Evolutionary conservation across 2,329 filamentous ascomycete species (phyloP).

Genomic region (Pleomassaria siparia): DNA sequence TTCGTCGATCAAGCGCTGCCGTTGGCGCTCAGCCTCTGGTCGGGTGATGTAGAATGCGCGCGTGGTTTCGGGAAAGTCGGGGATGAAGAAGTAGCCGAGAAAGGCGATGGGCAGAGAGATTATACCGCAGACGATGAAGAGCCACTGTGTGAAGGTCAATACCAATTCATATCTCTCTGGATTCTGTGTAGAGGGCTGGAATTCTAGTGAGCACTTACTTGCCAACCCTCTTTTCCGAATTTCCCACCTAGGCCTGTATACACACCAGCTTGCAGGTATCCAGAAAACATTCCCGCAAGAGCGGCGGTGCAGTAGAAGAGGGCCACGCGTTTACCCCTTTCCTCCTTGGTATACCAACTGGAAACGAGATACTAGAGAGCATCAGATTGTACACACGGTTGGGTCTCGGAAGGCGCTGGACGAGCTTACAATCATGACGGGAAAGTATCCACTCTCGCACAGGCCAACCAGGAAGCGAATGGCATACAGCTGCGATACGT

Average conservation of each 20-base stretch:
- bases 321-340: constrained; percentile 34
- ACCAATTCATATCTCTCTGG: background rate
- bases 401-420: background rate
- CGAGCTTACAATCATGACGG: constrained; percentile 28
- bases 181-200: too few relatives aligned
- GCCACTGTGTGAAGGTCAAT: constrained; percentile 15
- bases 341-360: constrained; percentile 47
- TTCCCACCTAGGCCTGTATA: constrained; percentile 34
- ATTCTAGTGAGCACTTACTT: constrained; percentile 9
- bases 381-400: too few relatives aligned
- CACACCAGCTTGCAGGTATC: constrained; percentile 36
- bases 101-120: constrained; percentile 49
- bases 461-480: constrained; percentile 37
- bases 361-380: constrained; percentile 42
- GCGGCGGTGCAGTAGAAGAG: constrained; percentile 37
- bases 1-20: constrained; percentile 23
- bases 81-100: constrained; percentile 44
- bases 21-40: constrained; percentile 23
- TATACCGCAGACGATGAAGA: constrained; percentile 36
- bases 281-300: constrained; percentile 38
- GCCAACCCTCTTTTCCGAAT: constrained; percentile 26
- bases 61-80: constrained; percentile 29
- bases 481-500: constrained; percentile 31
- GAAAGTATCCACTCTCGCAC: constrained; percentile 30
- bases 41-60: constrained; percentile 41